Base-by-base conservation (phyloP, 306 rosid genomes). In the Leucaena leucocephala region DNA sequence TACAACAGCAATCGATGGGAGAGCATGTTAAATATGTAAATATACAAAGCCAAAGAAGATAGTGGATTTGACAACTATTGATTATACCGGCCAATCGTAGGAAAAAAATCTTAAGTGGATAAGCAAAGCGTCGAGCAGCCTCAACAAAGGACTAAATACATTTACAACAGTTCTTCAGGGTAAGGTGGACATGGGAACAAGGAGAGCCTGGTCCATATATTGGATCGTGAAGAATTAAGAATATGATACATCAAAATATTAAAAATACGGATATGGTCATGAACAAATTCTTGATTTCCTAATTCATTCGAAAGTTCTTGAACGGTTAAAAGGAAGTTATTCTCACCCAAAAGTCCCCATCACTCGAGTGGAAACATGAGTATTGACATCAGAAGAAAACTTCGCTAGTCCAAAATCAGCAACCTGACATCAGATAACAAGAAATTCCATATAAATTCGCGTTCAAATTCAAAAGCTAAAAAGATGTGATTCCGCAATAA, bases 301-400 rank as follows among this genome's bases (percentile, higher is more conserved):
- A 17, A 14, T 33, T 44, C 52, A 40, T 52, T 82, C 54, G 55
- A 19, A 67, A 49, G 75, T 66, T 73, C 54, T 80, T 50, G 27
- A 78, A 69, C 69, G 91, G 46, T 78, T 45, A 11, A 54, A 81
- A 68, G 38, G 50, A 76, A 77, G 71, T 85, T 52, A 39, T 34
- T 71, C 95, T 73, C 86, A 95, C 98, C 98, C 98, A 71, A 95
- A 95, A 76, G 98, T 95, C 59, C 98, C 98, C 98, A 95, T 95
- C 84, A 95, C 98, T 80, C 98, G 88, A 45, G 98, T 95, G 81
- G 98, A 95, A 55, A 95, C 94, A 75, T 95, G 98, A 49, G 98
- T 95, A 63, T 95, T 91, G 78, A 87, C 17, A 78, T 95, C 98
- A 58, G 92, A 87, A 77, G 97, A 67, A 75, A 95, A 49, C 85